These are phyloP conservation scores for Colletotrichum cuscutae DNA, from an alignment of 2,329 filamentous ascomycete species.

Conservation along the genomic window DNA sequence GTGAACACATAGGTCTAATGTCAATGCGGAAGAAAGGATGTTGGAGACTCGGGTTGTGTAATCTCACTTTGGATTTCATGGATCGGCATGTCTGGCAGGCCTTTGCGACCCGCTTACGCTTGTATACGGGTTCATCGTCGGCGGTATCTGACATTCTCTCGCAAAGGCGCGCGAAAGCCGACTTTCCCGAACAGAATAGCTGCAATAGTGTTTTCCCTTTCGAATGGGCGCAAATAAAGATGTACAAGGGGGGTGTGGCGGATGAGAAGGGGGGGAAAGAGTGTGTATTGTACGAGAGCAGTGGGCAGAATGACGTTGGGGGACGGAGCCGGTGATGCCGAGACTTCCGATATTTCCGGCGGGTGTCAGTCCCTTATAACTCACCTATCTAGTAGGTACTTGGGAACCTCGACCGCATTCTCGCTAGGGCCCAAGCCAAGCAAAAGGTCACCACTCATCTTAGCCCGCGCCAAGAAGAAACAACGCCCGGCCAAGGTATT, in stretches of 20 bases:
- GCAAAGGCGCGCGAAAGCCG: not conserved
- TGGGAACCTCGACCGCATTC: not conserved
- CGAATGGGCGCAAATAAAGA: not conserved
- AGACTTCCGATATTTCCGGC: not conserved
- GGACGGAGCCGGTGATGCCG: not conserved
- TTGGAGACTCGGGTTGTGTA: not conserved
- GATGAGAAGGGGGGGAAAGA: not conserved
- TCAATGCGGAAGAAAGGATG: not conserved
- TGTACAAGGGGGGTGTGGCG: not conserved
- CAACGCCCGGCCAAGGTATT: not conserved
- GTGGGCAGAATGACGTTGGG: not conserved
- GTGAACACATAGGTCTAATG: not conserved
- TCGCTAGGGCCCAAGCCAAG: not conserved
- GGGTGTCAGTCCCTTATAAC: not conserved
- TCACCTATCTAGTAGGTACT: not conserved
- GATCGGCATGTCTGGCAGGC: slow-evolving; percentile 40
- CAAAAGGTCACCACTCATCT: too few relatives aligned
- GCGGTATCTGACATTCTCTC: not conserved
- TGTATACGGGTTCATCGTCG: not conserved
- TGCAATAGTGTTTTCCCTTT: not conserved
- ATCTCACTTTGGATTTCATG: slow-evolving; percentile 41
- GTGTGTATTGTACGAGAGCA: not conserved
- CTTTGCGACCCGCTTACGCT: slow-evolving; percentile 38
- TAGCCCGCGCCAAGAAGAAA: not conserved
- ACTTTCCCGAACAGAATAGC: not conserved